A percentile compares a stretch with the other conserved stretches of the same genome.
Conservation (phyloP, 1,139 yeast genomes). For the Lodderomyces beijingensis region DNA sequence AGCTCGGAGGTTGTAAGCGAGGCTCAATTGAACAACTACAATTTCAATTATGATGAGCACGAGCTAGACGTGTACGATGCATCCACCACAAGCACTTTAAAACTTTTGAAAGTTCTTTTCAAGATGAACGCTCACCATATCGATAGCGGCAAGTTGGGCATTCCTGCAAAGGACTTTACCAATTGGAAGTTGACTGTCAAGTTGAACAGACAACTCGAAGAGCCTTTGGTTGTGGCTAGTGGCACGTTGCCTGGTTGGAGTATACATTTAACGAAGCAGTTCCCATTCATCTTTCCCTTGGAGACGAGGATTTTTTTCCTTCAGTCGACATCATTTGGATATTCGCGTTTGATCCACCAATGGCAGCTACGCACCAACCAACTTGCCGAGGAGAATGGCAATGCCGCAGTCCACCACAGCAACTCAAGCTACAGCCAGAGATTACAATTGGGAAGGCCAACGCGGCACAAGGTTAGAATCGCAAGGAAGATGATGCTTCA, state of each 20-base stretch:
- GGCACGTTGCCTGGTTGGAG: conserved; percentile 89
- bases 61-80: conserved; percentile 38
- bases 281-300: conserved; percentile 81
- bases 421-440: conserved; percentile 15
- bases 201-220: conserved; percentile 82
- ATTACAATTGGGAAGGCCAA: conserved; percentile 65
- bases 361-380: conserved; percentile 62
- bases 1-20: conserved; percentile 14
- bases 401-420: conserved; percentile 5
- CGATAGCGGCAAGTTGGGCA: conserved; percentile 12
- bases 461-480: conserved; percentile 77
- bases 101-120: conserved; percentile 52
- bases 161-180: conserved; percentile 50
- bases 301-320: conserved; percentile 75
- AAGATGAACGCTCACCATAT: conserved; percentile 43
- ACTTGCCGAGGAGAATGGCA: conserved; percentile 25
- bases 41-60: conserved; percentile 18
- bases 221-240: conserved; percentile 83
- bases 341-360: conserved; percentile 73
- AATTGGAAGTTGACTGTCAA: conserved; percentile 86
- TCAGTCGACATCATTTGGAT: conserved; percentile 89
- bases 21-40: conserved; percentile 13
- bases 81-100: conserved; percentile 47
- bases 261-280: conserved; percentile 62
- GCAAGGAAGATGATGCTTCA: conserved; percentile 67